Base-by-base conservation (phyloP, 139 green algal genomes). In the Coelastrella sp. region DNA sequence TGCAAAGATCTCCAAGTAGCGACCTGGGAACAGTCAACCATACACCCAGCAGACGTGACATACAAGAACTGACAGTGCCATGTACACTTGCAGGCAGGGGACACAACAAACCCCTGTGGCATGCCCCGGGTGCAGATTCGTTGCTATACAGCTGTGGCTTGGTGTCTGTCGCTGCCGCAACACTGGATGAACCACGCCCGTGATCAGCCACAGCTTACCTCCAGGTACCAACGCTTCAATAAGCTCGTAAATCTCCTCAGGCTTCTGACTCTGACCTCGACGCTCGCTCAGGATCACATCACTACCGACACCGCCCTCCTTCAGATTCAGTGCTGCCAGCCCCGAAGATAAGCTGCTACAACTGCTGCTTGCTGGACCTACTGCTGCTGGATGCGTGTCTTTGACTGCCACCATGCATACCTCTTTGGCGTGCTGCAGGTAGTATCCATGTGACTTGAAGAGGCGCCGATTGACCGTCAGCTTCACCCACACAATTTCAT, bases 401-500 rank as follows among this genome's bases (percentile, higher is more conserved):
- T 93, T 94, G 17, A 66, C 15, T 9, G 92, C 97, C 78, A 99
- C 96, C 66, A 98, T 92, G 91, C 96, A 99, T 25, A 97, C 94
- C 94, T 98, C 96, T 87, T 99, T 99, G 49, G 97, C 96, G 89
- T 99, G 97, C 92, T 99, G 97, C 90, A 99, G 90, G 94, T 99
- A 99, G 93, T 98, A 99, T 24, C 97, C 97, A 93, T 99, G 97
- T 73, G 92, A 96, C 91, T 99, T 99, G 79, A 96, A 96, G 92
- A 99, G 91, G 17, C 97, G 93, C 24, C 97, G 89, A 87, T 98
- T 98, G 73, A 98, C 96, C 6, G 97, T 99, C 94, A 97, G 96
- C 93, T 99, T 99, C 49, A 99, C 96, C 97, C 97, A 99, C 60
- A 98, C 97, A 58, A 99, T 94, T 90, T 99, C 97, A 82, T 99